phyloP scores from a whole-genome alignment of 2,329 filamentous ascomycete genomes.

The Xylaria sp. region DNA sequence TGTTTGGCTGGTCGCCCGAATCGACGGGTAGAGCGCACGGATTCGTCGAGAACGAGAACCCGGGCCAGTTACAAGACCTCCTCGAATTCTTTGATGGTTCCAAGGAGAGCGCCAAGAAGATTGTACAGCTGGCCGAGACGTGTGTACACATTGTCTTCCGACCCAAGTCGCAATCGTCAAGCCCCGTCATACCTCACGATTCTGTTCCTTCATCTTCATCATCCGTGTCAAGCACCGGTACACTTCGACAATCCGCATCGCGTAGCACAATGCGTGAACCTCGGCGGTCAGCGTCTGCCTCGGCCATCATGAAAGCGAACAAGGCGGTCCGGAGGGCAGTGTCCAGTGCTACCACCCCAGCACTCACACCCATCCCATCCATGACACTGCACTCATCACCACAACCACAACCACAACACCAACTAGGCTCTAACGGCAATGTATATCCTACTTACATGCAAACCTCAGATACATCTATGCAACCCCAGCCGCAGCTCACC shows the following conservation, averaged over 20 bases:
- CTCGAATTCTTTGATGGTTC: conserved; percentile 68
- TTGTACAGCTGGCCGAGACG: conserved; percentile 61
- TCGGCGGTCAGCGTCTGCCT: conserved; percentile 36
- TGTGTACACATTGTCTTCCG: conserved; percentile 44
- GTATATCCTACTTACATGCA: conserved; percentile 22
- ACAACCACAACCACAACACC: conserved; percentile 15
- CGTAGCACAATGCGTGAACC: conserved; percentile 27
- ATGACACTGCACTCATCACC: conserved; percentile 25
- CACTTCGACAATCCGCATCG: conserved; percentile 14
- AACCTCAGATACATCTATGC: conserved; percentile 3
- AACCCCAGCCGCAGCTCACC: conserved; percentile 21
- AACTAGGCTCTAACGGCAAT: conserved; percentile 4
- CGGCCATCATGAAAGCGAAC: conserved; percentile 29
- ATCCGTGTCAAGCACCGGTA: conserved; percentile 2
- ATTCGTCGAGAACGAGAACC: conserved; percentile 66
- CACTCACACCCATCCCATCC: conserved; percentile 17
- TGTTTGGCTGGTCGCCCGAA: conserved; percentile 65
- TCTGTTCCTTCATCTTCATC: conserved; percentile 5
- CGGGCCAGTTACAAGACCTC: conserved; percentile 67
- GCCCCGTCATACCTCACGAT: conserved; percentile 9
- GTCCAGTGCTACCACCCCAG: conserved; percentile 16
- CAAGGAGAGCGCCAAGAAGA: conserved; percentile 60
- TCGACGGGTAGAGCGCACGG: conserved; percentile 62
- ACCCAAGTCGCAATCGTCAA: conserved; percentile 34
- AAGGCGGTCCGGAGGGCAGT: conserved; percentile 24